Percentiles rank a stretch among this genome's conserved stretches.
These are phyloP conservation scores for Heritiera fomes DNA, from an alignment of 345 rosid species.

Conservation along the genomic window DNA sequence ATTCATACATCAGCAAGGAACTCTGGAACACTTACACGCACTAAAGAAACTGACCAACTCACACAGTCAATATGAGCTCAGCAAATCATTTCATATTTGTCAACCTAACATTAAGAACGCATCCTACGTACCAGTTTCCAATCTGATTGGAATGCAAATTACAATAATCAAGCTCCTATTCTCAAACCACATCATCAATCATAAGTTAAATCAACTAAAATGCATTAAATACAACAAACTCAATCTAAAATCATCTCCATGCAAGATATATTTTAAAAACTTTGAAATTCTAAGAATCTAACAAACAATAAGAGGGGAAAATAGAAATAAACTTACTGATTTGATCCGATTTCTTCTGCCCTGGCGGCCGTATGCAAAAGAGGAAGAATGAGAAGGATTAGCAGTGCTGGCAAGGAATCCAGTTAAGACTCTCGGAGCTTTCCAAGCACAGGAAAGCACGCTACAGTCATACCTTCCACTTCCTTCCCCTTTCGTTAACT, in stretches of 20 bases:
- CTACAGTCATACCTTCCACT: constrained; percentile 68
- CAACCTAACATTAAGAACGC: constrained; percentile 2
- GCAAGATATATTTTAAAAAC: background rate
- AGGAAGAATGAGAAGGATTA: constrained; percentile 52
- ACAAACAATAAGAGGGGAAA: background rate
- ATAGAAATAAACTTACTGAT: constrained; percentile 45
- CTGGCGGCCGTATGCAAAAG: constrained; percentile 34
- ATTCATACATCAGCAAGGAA: background rate
- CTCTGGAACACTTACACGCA: background rate
- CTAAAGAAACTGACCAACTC: constrained; percentile 13
- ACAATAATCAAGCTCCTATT: background rate
- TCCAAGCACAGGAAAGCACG: constrained; percentile 84
- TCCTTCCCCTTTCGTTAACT: constrained; percentile 72
- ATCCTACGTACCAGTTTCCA: background rate
- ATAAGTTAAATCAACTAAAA: background rate
- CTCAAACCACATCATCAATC: background rate
- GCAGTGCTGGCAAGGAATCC: constrained; percentile 88
- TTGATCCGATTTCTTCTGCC: constrained; percentile 48
- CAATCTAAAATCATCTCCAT: background rate
- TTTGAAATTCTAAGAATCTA: background rate
- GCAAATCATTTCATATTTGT: background rate
- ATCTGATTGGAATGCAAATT: background rate
- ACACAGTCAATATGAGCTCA: background rate
- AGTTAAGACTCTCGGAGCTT: constrained; percentile 83
- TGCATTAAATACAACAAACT: background rate